Evolutionary conservation across 148 eudicot genomes (phyloP).

Genomic region (Rhododendron simsii): DNA sequence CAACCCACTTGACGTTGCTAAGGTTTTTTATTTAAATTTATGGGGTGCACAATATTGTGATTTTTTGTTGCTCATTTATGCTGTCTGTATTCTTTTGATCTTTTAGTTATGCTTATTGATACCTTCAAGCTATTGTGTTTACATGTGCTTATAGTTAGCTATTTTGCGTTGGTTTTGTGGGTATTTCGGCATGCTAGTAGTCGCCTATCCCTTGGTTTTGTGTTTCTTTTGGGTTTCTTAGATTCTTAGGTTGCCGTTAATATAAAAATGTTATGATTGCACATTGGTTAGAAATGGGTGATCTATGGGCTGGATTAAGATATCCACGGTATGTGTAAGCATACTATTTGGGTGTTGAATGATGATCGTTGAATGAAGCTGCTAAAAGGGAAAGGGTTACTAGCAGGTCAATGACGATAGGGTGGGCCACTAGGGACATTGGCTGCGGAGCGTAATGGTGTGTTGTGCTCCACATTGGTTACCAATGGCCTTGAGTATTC

Average conservation of each 20-base stretch:
- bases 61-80: neutral
- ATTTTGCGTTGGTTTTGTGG: neutral
- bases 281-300: neutral
- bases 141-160: neutral
- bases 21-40: slow-evolving; percentile 31
- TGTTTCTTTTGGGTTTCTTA: neutral
- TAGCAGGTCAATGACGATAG: neutral
- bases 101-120: neutral
- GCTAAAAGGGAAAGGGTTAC: neutral
- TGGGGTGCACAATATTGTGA: neutral
- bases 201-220: neutral
- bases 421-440: neutral
- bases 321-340: neutral
- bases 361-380: neutral
- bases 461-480: neutral
- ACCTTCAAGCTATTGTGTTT: neutral
- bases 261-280: neutral
- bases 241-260: neutral
- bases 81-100: neutral
- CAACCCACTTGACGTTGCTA: slow-evolving; percentile 96
- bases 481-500: neutral
- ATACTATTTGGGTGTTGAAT: neutral
- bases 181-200: neutral
- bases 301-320: neutral
- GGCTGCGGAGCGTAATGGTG: neutral